Evolutionary conservation across 108 stramenopile species (phyloP), one percentile per base, ranked within the genome.

Genomic region (Epithemia pelagica): DNA sequence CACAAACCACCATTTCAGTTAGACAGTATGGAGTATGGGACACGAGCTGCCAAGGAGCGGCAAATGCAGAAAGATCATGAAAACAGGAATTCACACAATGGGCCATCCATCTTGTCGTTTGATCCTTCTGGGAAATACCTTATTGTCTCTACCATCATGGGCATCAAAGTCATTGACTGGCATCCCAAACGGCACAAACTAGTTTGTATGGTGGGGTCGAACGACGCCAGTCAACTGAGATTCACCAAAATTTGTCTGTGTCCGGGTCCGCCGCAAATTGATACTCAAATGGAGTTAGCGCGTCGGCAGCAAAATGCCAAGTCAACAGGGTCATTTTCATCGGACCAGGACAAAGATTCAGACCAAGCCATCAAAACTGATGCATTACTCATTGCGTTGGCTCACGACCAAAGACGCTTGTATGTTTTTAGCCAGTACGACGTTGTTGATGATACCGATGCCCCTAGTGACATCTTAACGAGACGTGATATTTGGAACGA

Each of bases 401-500:
- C 90, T 7, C 96, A 94, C 58, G 71, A 85, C 55, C 87, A 92
- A 81, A 87, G 95, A 61, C 88, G 96, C 21, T 95, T 99, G 63
- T 98, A 91, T 66, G 81, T 92, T 19, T 96, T 98, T 67, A 92
- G 89, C 28, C 89, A 91, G 53, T 61, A 86, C 58, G 95, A 94
- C 65, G 96, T 96, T 2, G 67, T 90, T 0, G 62, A 61, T 54
- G 66, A 80, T n/a, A 56, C 70, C 0, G 70, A 52, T 32, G 80
- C 67, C n/a, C 77, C 77, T 23, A 74, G 79, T 64, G 71, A 71
- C 20, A 68, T 30, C 2, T 62, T 78, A 2, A 64, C 81, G 10
- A 66, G 79, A n/a, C 80, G 97, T 37, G 98, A 99, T 72, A 78
- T 96, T 28, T 82, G 96, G 73, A 99, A 98, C 68, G 97, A 98